These are phyloP conservation scores for Bolboschoenoplectus hybrid DNA, from an alignment of 202 grass and related monocot species.

Conservation along the genomic window DNA sequence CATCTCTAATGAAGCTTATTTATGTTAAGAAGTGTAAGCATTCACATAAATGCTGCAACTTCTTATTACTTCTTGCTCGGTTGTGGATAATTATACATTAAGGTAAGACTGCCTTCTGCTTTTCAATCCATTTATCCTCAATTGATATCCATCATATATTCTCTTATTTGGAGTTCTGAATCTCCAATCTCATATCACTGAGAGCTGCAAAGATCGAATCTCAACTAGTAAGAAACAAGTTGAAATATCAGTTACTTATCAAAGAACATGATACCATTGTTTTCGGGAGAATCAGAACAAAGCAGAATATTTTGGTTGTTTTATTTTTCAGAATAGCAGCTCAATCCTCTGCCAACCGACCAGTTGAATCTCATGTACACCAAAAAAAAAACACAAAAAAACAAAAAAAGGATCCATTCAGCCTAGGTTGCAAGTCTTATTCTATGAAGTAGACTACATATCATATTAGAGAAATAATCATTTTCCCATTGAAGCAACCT, in stretches of 20 bases:
- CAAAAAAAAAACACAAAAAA: background rate
- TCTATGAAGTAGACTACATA: conserved; percentile 14
- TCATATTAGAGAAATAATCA: conserved; percentile 11
- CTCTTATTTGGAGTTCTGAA: too few relatives aligned
- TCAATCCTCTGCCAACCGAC: background rate
- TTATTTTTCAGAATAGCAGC: background rate
- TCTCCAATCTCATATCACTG: background rate
- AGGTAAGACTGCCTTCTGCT: background rate
- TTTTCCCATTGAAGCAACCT: background rate
- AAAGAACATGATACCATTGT: background rate
- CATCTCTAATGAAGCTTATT: conserved; percentile 1
- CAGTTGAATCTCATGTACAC: background rate
- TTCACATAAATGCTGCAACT: background rate
- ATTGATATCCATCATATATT: too few relatives aligned
- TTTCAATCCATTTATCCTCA: background rate
- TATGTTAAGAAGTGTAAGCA: background rate
- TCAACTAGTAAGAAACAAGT: background rate
- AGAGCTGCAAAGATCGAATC: background rate
- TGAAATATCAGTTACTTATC: background rate
- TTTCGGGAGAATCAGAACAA: background rate
- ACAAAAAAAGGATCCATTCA: background rate
- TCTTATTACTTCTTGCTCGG: background rate
- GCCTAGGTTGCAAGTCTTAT: background rate
- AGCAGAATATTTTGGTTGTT: background rate
- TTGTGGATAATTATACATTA: background rate